Evolutionary conservation across 495 filamentous ascomycete genomes (phyloP).

Genomic region (Hypoxylon cercidicola): DNA sequence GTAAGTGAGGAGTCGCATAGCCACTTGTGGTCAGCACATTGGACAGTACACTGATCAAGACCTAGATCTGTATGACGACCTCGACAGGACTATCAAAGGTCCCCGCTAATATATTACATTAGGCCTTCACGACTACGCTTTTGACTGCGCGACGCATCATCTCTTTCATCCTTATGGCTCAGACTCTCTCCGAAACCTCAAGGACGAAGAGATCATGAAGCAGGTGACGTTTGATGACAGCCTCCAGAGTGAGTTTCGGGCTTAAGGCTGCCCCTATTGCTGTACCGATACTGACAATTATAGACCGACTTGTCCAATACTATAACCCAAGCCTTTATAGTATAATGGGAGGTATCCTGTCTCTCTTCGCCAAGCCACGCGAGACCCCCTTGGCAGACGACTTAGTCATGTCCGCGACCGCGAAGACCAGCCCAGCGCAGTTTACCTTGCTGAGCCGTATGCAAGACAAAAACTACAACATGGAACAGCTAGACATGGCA

Average conservation of each 20-base stretch:
- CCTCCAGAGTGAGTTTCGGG: constrained; percentile 61
- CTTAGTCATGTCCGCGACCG: constrained; percentile 52
- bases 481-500: constrained; percentile 55
- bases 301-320: constrained; percentile 56
- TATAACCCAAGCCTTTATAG: constrained; percentile 54
- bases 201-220: constrained; percentile 70
- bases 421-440: constrained; percentile 46
- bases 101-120: constrained; percentile 5
- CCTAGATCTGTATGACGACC: constrained; percentile 26
- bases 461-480: constrained; percentile 42
- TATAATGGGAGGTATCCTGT: constrained; percentile 51
- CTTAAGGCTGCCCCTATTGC: not conserved
- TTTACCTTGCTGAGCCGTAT: constrained; percentile 60
- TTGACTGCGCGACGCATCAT: constrained; percentile 73
- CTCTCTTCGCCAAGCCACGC: constrained; percentile 55
- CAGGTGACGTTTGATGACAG: constrained; percentile 73
- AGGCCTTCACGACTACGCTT: constrained; percentile 69
- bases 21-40: not conserved
- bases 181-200: constrained; percentile 59
- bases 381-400: constrained; percentile 58
- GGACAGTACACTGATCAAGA: constrained; percentile 29
- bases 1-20: constrained; percentile 49
- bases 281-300: not conserved
- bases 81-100: not conserved
- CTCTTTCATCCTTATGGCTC: constrained; percentile 71